phyloP scores from a whole-genome alignment of 2,329 filamentous ascomycete species.

The Tolypocladium guangdongense region DNA sequence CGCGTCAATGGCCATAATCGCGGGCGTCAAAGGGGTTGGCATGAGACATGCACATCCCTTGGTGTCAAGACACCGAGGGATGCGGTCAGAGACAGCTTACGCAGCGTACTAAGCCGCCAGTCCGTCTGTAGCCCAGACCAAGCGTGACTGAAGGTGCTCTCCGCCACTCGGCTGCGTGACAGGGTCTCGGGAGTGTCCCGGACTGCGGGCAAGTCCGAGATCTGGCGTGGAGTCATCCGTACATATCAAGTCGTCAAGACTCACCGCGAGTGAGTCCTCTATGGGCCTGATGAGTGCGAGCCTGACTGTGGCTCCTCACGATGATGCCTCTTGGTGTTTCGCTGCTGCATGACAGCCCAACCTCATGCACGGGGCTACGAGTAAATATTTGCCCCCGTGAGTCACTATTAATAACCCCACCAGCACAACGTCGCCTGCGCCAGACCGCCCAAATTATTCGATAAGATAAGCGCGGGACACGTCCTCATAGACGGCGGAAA shows the following conservation, averaged over 20 bases:
- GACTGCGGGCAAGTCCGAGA: background rate
- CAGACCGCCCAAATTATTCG: background rate
- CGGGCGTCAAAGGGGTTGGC: background rate
- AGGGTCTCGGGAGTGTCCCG: background rate
- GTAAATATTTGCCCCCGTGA: background rate
- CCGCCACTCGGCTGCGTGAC: background rate
- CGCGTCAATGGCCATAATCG: background rate
- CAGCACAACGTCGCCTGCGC: background rate
- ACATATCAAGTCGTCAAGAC: background rate
- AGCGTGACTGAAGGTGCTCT: background rate
- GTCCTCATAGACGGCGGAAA: background rate
- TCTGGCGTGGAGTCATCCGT: background rate
- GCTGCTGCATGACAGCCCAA: background rate
- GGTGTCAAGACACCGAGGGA: background rate
- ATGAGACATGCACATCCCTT: background rate
- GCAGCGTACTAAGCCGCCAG: background rate
- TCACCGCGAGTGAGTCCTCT: background rate
- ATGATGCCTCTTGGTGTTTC: background rate
- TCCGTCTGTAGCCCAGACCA: background rate
- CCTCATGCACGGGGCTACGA: background rate
- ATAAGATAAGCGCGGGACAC: conserved; percentile 3
- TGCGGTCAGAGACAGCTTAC: background rate
- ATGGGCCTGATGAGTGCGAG: background rate
- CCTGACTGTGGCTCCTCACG: background rate
- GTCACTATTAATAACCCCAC: background rate